Percentiles rank a stretch among this genome's conserved stretches.
phyloP scores from a whole-genome alignment of 2,329 filamentous ascomycete species.

The Fusarium nematophilum region DNA sequence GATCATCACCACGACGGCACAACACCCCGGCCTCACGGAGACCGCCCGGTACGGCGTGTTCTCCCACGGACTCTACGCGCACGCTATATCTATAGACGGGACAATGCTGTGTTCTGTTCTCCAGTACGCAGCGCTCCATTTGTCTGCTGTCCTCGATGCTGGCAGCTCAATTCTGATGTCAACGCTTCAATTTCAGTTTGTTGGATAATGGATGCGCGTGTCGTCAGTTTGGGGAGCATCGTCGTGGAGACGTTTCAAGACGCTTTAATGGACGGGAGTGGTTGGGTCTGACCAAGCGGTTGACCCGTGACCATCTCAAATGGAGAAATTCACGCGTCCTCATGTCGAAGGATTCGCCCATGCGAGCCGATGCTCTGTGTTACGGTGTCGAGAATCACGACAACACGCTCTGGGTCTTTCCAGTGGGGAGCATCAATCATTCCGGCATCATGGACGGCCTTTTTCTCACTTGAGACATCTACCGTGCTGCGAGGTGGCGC shows the following conservation, averaged over 20 bases:
- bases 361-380: conserved; percentile 14
- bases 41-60: neutral
- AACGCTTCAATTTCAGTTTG: conserved; percentile 2
- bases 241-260: conserved; percentile 11
- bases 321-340: conserved; percentile 10
- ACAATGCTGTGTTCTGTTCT: too few relatives aligned
- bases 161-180: conserved; percentile 5
- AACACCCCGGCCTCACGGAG: conserved; percentile 4
- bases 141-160: neutral
- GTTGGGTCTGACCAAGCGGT: conserved; percentile 30
- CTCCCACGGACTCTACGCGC: too few relatives aligned
- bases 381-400: conserved; percentile 18
- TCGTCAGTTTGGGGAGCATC: conserved; percentile 10
- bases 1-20: conserved; percentile 25
- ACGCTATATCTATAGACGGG: too few relatives aligned
- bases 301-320: conserved; percentile 18
- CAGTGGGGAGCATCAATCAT: conserved; percentile 22
- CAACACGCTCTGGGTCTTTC: conserved; percentile 10
- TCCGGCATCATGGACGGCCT: neutral
- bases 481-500: conserved; percentile 22
- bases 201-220: conserved; percentile 4
- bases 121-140: neutral
- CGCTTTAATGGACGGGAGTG: conserved; percentile 9
- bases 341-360: conserved; percentile 6
- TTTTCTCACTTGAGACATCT: conserved; percentile 24